phyloP scores from a whole-genome alignment of 805 yeast species.

The Cyberlindnera saturnus region DNA sequence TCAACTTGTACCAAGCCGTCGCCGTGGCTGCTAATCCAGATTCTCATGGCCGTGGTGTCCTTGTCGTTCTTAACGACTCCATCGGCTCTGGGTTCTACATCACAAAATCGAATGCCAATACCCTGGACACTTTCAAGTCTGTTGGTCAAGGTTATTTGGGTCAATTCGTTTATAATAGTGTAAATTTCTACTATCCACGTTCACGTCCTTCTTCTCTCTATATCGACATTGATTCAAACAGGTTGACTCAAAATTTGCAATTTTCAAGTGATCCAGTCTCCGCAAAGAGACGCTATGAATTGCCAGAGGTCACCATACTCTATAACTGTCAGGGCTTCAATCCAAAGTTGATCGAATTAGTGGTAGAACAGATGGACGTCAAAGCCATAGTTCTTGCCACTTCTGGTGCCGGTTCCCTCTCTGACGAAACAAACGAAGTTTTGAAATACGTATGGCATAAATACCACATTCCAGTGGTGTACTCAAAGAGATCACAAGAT shows the following conservation, averaged over 20 bases:
- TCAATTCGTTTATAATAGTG: slow-evolving; percentile 58
- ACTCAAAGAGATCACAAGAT: slow-evolving; percentile 63
- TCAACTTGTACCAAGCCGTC: slow-evolving; percentile 66
- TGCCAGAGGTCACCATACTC: slow-evolving; percentile 45
- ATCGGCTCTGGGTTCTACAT: slow-evolving; percentile 66
- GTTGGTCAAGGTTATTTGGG: slow-evolving; percentile 70
- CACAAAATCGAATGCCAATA: slow-evolving; percentile 65
- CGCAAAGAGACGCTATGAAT: slow-evolving; percentile 21
- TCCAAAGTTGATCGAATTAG: slow-evolving; percentile 39
- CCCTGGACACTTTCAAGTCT: slow-evolving; percentile 62
- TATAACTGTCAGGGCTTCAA: slow-evolving; percentile 60
- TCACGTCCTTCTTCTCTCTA: slow-evolving; percentile 41
- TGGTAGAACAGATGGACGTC: slow-evolving; percentile 37
- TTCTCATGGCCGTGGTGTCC: slow-evolving; percentile 51
- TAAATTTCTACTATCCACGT: slow-evolving; percentile 60
- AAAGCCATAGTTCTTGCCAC: slow-evolving; percentile 61
- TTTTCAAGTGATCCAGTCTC: slow-evolving; percentile 22
- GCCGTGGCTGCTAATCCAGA: slow-evolving; percentile 50
- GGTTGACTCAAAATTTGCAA: slow-evolving; percentile 11
- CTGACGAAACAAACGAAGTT: slow-evolving; percentile 41
- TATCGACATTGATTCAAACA: slow-evolving; percentile 32
- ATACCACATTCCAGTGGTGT: slow-evolving; percentile 47
- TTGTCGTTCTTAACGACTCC: slow-evolving; percentile 62
- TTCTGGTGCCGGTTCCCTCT: slow-evolving; percentile 66
- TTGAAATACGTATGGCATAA: slow-evolving; percentile 33